A percentile compares a stretch with the other conserved stretches of the same genome.
Evolutionary conservation across 352 stramenopile species (phyloP).

Genomic region (Phytophthora sansomeana): DNA sequence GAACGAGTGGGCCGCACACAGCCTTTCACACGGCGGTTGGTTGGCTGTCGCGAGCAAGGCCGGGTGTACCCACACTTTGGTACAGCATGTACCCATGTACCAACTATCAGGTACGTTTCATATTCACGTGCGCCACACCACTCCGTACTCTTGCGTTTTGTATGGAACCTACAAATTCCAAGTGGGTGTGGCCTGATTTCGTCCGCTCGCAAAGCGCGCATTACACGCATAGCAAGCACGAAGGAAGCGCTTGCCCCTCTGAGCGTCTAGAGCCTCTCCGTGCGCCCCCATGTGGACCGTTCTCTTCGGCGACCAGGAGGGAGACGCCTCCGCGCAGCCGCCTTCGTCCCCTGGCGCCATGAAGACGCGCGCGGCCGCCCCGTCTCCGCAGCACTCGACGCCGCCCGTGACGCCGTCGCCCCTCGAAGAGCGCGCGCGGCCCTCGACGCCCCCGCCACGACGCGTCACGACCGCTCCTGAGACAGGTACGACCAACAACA

Average conservation of each 20-base stretch:
- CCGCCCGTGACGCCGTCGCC: conserved; percentile 47
- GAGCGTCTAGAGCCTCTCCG: not conserved
- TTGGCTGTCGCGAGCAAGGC: conserved; percentile 28
- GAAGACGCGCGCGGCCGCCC: conserved; percentile 11
- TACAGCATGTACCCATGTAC: too few species aligned
- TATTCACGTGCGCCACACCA: not conserved
- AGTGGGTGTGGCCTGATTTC: not conserved
- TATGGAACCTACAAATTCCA: not conserved
- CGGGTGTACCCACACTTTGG: not conserved
- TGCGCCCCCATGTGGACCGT: conserved; percentile 56
- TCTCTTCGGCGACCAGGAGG: conserved; percentile 66
- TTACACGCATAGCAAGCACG: conserved; percentile 32
- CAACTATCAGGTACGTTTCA: too few species aligned
- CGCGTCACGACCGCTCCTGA: conserved; percentile 6
- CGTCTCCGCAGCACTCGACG: conserved; percentile 38
- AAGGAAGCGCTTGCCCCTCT: conserved; percentile 14
- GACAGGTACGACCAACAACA: conserved; percentile 17
- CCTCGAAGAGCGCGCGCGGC: conserved; percentile 19
- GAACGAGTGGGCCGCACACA: conserved; percentile 6
- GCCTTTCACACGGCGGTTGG: conserved; percentile 40
- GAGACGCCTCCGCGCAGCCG: conserved; percentile 14
- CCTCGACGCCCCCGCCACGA: conserved; percentile 37
- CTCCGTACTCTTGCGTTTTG: not conserved
- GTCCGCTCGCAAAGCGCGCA: conserved; percentile 1
- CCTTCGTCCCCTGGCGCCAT: conserved; percentile 11